phyloP scores from a whole-genome alignment of 805 yeast species.

The Candida pseudoglaebosa region DNA sequence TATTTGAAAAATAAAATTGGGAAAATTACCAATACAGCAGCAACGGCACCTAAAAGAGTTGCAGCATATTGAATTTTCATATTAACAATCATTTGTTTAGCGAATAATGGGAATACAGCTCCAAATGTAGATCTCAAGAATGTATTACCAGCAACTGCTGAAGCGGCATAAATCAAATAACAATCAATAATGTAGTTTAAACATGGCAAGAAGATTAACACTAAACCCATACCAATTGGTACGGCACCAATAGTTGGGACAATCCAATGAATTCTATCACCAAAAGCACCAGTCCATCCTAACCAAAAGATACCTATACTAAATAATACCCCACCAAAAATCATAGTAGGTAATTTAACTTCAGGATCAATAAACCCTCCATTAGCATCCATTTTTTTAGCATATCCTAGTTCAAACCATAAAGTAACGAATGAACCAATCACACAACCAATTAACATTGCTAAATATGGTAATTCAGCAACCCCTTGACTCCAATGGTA shows the following conservation, averaged over 20 bases:
- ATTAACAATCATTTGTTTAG: conserved; percentile 47
- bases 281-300: conserved; percentile 83
- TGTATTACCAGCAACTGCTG: conserved; percentile 63
- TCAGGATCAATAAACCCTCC: conserved; percentile 68
- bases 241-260: conserved; percentile 51
- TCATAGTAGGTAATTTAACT: conserved; percentile 74
- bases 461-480: conserved; percentile 75
- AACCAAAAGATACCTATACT: conserved; percentile 83
- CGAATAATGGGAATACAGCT: conserved; percentile 59
- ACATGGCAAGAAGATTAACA: conserved; percentile 56
- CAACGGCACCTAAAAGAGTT: conserved; percentile 50
- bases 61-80: conserved; percentile 54
- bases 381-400: conserved; percentile 44
- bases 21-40: conserved; percentile 50
- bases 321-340: conserved; percentile 65
- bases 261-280: conserved; percentile 71
- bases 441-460: conserved; percentile 65
- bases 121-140: conserved; percentile 57
- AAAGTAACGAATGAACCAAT: conserved; percentile 54
- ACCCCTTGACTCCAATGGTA: conserved; percentile 61
- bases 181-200: conserved; percentile 60
- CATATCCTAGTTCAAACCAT: conserved; percentile 52
- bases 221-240: conserved; percentile 41
- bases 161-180: conserved; percentile 54
- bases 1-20: conserved; percentile 51